A percentile compares a stretch with the other conserved stretches of the same genome.
These are phyloP conservation scores for Bipolaris bicolor DNA, from an alignment of 2,329 filamentous ascomycete genomes.

Conservation along the genomic window DNA sequence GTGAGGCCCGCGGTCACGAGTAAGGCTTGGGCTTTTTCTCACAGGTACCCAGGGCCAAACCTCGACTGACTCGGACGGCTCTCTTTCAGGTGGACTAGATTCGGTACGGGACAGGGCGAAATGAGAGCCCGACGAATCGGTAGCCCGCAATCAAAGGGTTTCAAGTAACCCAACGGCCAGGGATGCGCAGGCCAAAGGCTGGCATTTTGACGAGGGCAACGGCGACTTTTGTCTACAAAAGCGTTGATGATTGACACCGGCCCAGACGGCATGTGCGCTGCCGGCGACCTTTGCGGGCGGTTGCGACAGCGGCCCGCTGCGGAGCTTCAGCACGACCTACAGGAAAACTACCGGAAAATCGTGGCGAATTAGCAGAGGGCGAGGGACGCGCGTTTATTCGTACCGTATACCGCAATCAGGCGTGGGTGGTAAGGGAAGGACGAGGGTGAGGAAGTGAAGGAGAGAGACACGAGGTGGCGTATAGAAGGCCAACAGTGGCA, in stretches of 20 bases:
- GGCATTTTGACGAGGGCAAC: slow-evolving; percentile 6
- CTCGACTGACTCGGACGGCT: slow-evolving; percentile 14
- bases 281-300: slow-evolving; percentile 4
- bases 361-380: background rate
- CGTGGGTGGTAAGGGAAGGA: background rate
- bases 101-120: background rate
- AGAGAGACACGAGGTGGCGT: slow-evolving; percentile 1
- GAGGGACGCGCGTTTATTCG: background rate
- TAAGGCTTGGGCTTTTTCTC: slow-evolving; percentile 1
- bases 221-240: background rate
- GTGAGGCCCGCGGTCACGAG: slow-evolving; percentile 1
- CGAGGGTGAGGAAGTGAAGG: background rate
- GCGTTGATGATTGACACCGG: background rate
- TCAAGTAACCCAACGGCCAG: slow-evolving; percentile 18
- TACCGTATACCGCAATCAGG: background rate
- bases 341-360: background rate
- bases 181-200: slow-evolving; percentile 15
- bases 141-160: slow-evolving; percentile 17
- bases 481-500: slow-evolving; percentile 18
- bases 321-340: background rate
- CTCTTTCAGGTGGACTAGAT: slow-evolving; percentile 7
- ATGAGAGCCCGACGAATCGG: slow-evolving; percentile 12
- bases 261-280: slow-evolving; percentile 4
- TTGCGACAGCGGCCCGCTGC: slow-evolving; percentile 13
- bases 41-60: background rate